Base-by-base conservation (phyloP, 2,329 filamentous ascomycete genomes). In the Gaeumannomyces tritici region DNA sequence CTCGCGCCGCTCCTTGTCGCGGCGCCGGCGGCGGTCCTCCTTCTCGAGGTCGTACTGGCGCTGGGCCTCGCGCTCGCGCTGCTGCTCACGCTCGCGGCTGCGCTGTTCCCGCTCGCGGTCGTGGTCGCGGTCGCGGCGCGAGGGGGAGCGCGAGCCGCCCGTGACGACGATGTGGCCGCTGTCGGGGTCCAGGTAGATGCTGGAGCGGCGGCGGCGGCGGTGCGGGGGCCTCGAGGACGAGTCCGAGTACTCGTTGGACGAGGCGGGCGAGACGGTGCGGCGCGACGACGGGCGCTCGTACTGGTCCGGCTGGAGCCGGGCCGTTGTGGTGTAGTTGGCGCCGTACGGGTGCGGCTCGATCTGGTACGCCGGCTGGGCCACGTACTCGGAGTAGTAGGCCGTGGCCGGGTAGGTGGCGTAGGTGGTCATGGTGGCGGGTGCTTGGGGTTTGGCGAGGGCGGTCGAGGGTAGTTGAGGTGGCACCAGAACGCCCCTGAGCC, bases 171-270 rank as follows among this genome's bases (percentile, higher is more conserved):
- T 64, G 47, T 60, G 59, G 60, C 68, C 69, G 63, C 24, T 55
- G 42, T 35, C 35, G 12, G 47, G 35, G 8, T 67, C 67, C 63
- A 69, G 62, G 65, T 70, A 71, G 60, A 68, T 61, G n/a, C 63
- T 65, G 3, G 69, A 66, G 26, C 66, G 65, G 15, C 66, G 67
- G 60, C 64, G 63, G 63, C 64, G 60, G 66, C 15, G 68, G 64
- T 11, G 66, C 66, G 7, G n/a, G n/a, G n/a, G 51, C 64, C 7
- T 65, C n/a, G n/a, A n/a, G 65, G 4, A 63, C 60, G 26, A 13
- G 3, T 60, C 28, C 26, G 62, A 60, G 60, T 63, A 61, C 28
- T 62, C 42, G 54, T 60, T 42, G 57, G 65, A 55, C 7, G 61
- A 57, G 54, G 63, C 31, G 1, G 66, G 64, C 26, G 63, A 64